Conservation (phyloP, 768 basidiomycete species). For the Pisolithus tinctorius region DNA sequence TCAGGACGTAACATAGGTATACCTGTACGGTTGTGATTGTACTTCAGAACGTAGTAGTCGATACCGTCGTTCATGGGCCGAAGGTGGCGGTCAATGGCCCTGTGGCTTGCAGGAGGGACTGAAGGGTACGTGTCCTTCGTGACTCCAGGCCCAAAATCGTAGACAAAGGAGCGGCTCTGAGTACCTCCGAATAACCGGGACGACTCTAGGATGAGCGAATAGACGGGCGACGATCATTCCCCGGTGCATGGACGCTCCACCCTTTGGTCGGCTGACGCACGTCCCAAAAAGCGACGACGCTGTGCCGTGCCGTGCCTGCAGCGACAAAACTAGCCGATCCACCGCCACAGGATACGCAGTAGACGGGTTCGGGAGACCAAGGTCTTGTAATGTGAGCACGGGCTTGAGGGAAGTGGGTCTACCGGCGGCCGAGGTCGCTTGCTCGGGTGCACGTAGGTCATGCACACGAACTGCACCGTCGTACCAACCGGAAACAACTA, state of each 20-base stretch:
- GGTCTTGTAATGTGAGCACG: conserved; percentile 56
- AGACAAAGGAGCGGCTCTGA: conserved; percentile 69
- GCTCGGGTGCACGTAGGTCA: conserved; percentile 53
- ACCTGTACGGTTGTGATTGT: conserved; percentile 26
- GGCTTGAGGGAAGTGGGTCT: conserved; percentile 41
- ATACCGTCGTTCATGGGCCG: conserved; percentile 31
- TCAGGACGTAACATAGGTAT: conserved; percentile 1
- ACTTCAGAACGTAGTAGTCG: conserved; percentile 49
- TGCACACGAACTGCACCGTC: conserved; percentile 69
- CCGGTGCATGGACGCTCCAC: conserved; percentile 77
- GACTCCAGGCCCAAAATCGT: conserved; percentile 70
- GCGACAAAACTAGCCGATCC: conserved; percentile 60
- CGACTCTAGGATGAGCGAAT: conserved; percentile 66
- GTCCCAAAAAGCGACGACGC: conserved; percentile 80
- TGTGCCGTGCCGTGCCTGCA: conserved; percentile 71
- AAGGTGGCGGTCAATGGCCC: conserved; percentile 23
- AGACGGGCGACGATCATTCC: conserved; percentile 77
- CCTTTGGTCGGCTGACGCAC: conserved; percentile 54
- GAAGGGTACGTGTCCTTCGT: conserved; percentile 47
- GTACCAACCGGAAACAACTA: conserved; percentile 77
- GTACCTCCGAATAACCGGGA: conserved; percentile 76
- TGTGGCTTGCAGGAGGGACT: conserved; percentile 12
- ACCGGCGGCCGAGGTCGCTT: conserved; percentile 11
- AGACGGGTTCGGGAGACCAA: conserved; percentile 67
- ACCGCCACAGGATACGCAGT: conserved; percentile 69